These are phyloP conservation scores for Phytopythium sindhum DNA, from an alignment of 352 stramenopile genomes.

Conservation along the genomic window DNA sequence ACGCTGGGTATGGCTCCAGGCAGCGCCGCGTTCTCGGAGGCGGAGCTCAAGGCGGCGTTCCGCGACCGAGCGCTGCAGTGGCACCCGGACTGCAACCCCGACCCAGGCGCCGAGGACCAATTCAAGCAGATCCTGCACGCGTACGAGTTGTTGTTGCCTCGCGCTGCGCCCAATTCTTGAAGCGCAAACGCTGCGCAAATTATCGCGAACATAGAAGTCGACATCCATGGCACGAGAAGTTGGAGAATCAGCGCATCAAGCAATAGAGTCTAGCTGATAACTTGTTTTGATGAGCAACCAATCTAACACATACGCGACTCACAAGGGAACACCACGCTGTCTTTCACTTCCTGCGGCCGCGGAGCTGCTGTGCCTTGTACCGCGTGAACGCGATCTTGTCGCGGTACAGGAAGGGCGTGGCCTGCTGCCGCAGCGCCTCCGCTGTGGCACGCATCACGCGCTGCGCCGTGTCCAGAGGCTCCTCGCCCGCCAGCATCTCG, in stretches of 20 bases:
- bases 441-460: slow-evolving; percentile 62
- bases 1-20: slow-evolving; percentile 17
- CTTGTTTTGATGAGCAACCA: background rate
- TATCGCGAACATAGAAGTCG: background rate
- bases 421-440: slow-evolving; percentile 39
- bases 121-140: slow-evolving; percentile 88
- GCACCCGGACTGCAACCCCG: slow-evolving; percentile 91
- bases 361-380: slow-evolving; percentile 51
- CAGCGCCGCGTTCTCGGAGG: slow-evolving; percentile 10
- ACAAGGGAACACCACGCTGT: background rate
- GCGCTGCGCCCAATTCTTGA: slow-evolving; percentile 5
- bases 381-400: slow-evolving; percentile 68
- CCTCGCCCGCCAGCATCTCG: slow-evolving; percentile 29
- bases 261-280: background rate
- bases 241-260: background rate
- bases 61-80: slow-evolving; percentile 80
- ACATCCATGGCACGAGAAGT: background rate
- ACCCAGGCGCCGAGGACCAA: slow-evolving; percentile 61
- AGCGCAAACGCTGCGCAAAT: no score
- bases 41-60: slow-evolving; percentile 54
- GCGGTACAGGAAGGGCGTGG: slow-evolving; percentile 66
- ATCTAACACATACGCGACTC: background rate
- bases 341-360: slow-evolving; percentile 15
- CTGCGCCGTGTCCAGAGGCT: slow-evolving; percentile 50
- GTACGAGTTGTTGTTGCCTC: slow-evolving; percentile 77